These are phyloP conservation scores for Fraxinus sp. DNA, from an alignment of 305 asterid species.

Conservation along the genomic window DNA sequence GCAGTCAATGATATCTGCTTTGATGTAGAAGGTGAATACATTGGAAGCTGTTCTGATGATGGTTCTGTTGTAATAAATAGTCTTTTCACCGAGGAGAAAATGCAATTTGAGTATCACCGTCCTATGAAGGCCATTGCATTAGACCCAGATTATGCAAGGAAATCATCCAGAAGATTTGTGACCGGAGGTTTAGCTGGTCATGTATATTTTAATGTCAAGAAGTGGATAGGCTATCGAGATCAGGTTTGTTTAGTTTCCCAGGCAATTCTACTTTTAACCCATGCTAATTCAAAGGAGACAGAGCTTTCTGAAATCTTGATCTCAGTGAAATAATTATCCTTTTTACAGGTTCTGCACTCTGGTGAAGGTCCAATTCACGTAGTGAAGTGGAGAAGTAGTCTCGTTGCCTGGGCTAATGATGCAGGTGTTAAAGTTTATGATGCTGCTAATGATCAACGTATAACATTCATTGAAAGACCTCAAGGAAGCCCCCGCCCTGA, in stretches of 20 bases:
- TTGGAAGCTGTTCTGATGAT: constrained; percentile 99
- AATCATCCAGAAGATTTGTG: constrained; percentile 89
- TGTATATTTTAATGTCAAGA: constrained; percentile 76
- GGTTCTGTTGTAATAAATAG: constrained; percentile 89
- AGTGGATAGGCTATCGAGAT: constrained; percentile 90
- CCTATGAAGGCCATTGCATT: constrained; percentile 93
- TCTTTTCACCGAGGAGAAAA: constrained; percentile 80
- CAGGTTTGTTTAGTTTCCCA: constrained; percentile 64
- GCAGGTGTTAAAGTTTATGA: constrained; percentile 95
- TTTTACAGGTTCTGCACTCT: constrained; percentile 82
- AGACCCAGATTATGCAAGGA: constrained; percentile 89
- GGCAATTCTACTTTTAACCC: constrained; percentile 13
- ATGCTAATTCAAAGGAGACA: constrained; percentile 24
- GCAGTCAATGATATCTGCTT: constrained; percentile 93
- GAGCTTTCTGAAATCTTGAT: constrained; percentile 25
- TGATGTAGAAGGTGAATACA: constrained; percentile 90
- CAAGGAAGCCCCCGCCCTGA: constrained; percentile 95
- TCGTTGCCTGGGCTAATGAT: constrained; percentile 98
- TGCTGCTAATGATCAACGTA: constrained; percentile 85
- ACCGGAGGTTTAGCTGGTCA: constrained; percentile 98
- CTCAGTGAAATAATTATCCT: constrained; percentile 28
- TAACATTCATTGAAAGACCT: constrained; percentile 89
- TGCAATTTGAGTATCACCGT: constrained; percentile 93
- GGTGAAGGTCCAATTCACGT: constrained; percentile 98
- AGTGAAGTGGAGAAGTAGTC: constrained; percentile 86